phyloP scores from a whole-genome alignment of 2,329 filamentous ascomycete genomes.

The Aspergillus latus region DNA sequence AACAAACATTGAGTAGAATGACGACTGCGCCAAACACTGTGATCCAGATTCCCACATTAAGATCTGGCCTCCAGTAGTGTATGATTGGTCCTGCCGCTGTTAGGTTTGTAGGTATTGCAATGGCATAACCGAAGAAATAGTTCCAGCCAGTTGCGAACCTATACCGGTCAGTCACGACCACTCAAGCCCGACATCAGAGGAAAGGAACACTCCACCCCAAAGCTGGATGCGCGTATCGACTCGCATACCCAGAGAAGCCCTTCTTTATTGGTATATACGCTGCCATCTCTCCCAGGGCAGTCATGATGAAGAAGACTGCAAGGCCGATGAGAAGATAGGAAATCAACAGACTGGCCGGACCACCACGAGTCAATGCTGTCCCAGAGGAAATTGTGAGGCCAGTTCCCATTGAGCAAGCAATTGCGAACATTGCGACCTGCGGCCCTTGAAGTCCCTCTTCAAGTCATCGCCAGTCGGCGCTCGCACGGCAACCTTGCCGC shows the following conservation, averaged over 20 bases:
- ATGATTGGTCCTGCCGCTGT: conserved; percentile 10
- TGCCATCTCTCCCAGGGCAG: conserved; percentile 8
- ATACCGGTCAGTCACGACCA: background rate
- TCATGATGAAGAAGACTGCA: conserved; percentile 1
- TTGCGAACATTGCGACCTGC: conserved; percentile 9
- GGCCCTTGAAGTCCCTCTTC: conserved; percentile 1
- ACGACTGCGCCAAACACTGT: background rate
- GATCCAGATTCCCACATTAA: conserved; percentile 12
- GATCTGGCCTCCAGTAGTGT: conserved; percentile 7
- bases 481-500: background rate
- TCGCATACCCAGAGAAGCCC: conserved; percentile 10
- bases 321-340: conserved; percentile 6
- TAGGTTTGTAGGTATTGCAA: conserved; percentile 3
- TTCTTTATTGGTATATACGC: conserved; percentile 4
- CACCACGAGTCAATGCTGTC: background rate
- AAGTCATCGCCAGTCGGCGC: background rate
- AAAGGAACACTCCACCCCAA: background rate
- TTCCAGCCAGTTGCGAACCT: conserved; percentile 15
- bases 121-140: conserved; percentile 13
- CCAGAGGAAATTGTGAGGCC: conserved; percentile 6
- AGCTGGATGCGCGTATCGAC: conserved; percentile 2
- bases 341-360: conserved; percentile 4
- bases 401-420: conserved; percentile 8
- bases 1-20: conserved; percentile 8
- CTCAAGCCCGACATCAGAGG: background rate